Base-by-base conservation (phyloP, 805 yeast species). In the Cyberlindnera maritima region DNA sequence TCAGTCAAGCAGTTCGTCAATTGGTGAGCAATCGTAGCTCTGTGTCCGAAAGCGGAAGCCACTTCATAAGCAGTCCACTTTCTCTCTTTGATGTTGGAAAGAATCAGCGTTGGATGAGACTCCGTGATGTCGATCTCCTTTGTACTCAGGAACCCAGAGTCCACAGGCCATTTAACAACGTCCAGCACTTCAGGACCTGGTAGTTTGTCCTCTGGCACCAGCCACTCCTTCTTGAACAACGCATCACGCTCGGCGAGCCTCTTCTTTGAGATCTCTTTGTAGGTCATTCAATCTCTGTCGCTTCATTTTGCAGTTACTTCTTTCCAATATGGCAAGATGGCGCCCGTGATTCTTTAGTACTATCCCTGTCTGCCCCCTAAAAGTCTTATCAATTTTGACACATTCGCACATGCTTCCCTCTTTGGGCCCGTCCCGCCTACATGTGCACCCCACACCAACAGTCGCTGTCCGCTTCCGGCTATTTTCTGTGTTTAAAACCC, bases 21-120 rank as follows among this genome's bases (percentile, higher is more conserved):
- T 54, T 81, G 85, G 50, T 80, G 84, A 0, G 81, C 81, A 19
- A 79, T 62, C 3, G 80, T 71, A 3, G 85, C 79, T 38, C 86
- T 62, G 56, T 81, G 81, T 49, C 80, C 73, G 59, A 75, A 81
- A 1, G 86, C 85, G 9, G 61, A 62, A 1, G 77, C 66, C 2
- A 81, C 81, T 40, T 75, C 71, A 1, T 64, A 60, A 1, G 83
- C 60, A 3, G 69, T 58, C 69, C 70, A 71, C 41, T 60, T 54
- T 37, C 62, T 66, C 2, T 50, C 11, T 35, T 59, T 64, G 46
- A 72, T 66, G 17, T 66, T 64, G 6, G 42, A 47, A 6, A 66
- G 47, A 31, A 57, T 45, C 3, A n/a, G n/a, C 3, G 33, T 21
- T 4, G 59, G 58, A 25, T 46, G 42, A 2, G 57, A 43, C 38